phyloP scores from a whole-genome alignment of 352 stramenopile species.

The Paralagenidium karlingii region DNA sequence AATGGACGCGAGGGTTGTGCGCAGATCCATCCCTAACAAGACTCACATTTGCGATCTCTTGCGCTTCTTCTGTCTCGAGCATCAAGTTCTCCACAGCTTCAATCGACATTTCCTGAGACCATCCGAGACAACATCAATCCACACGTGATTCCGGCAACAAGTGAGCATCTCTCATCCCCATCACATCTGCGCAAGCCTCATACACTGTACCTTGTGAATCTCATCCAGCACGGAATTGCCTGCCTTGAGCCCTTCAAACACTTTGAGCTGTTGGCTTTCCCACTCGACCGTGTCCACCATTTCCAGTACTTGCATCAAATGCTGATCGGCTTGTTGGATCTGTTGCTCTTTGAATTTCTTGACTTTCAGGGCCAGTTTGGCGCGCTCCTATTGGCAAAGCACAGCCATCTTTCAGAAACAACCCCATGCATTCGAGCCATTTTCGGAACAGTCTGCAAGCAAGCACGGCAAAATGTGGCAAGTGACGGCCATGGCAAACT shows the following conservation, averaged over 20 bases:
- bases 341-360: conserved; percentile 87
- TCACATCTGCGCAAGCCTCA: neutral
- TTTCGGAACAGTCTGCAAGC: no score
- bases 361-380: conserved; percentile 77
- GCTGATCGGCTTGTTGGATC: conserved; percentile 74
- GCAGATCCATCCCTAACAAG: neutral
- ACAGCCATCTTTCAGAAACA: neutral
- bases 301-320: conserved; percentile 75
- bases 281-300: conserved; percentile 84
- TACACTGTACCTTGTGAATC: conserved; percentile 55
- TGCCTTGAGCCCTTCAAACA: conserved; percentile 81
- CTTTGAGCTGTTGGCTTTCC: conserved; percentile 79
- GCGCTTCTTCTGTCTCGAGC: conserved; percentile 79
- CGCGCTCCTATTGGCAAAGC: conserved; percentile 35
- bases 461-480: no score
- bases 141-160: conserved; percentile 1
- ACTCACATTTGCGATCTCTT: conserved; percentile 59
- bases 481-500: neutral
- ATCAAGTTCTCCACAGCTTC: conserved; percentile 82
- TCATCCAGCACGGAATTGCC: conserved; percentile 80
- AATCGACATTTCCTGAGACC: conserved; percentile 66
- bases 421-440: no score
- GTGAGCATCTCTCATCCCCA: neutral
- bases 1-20: neutral
- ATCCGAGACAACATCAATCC: neutral